Evolutionary conservation across 176 grass and related monocot genomes (phyloP), one percentile per base, ranked within the genome.

Genomic region (Tillandsia leiboldiana): DNA sequence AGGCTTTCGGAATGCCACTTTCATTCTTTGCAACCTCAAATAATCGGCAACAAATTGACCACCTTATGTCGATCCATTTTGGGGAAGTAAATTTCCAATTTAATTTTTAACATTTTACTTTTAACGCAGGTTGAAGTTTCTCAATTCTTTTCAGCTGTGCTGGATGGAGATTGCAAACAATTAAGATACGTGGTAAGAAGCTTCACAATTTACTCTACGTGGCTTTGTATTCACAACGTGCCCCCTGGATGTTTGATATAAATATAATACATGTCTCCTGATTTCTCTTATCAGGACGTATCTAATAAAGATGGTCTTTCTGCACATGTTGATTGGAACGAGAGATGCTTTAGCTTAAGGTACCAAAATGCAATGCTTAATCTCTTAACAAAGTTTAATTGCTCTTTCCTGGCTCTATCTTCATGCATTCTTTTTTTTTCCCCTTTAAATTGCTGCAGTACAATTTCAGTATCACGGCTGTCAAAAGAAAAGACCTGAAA

Each of bases 251-350:
- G 48, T 29, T 65, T 65, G 29, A 8, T 9, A 20, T 20, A 65
- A 42, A 18, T 9, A 51, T 75, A 63, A 51, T 24, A 3, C 18
- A 14, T 51, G 33, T 9, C 50, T 66, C 23, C 2, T 65, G 49
- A 14, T 42, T 66, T 63, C 22, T 29, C 62, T 47, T 12, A 75
- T 3, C 62, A 75, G 73, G 73, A 75, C 50, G 53, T 75, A 28
- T 75, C 73, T 20, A 75, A 75, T 23, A 75, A 67, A 52, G 73
- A 75, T 75, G 73, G 73, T 1, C 73, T 75, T 53, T 75, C 73
- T 67, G 73, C 63, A 53, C 50, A 75, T 26, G 66, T 22, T 48
- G 73, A 75, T 26, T 75, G 73, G 73, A 75, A 75, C 50, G 65
- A 75, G 33, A 51, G 73, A 53, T 56, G 73, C 12, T 75, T 66